These are phyloP conservation scores for Yamadazyma mexicana DNA, from an alignment of 1,139 yeast genomes.

Conservation along the genomic window DNA sequence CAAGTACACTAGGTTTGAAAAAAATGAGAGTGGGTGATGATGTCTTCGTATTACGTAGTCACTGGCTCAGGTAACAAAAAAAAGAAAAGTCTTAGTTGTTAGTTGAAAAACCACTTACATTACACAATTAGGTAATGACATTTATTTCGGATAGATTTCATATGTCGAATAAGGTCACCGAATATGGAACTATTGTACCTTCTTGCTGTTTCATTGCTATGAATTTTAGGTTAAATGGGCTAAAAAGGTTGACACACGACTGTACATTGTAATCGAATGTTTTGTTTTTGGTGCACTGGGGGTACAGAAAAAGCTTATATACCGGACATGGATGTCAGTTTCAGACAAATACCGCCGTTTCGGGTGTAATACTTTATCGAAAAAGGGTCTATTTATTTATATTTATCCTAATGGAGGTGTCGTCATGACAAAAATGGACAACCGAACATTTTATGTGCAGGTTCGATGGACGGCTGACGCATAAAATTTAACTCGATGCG, in stretches of 20 bases:
- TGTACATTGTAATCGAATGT: neutral
- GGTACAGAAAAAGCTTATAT: neutral
- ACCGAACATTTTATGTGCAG: neutral
- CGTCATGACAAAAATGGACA: neutral
- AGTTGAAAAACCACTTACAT: too few species aligned
- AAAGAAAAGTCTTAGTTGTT: too few species aligned
- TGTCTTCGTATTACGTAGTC: too few species aligned
- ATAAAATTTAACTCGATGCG: neutral
- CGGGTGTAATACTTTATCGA: conserved; percentile 1
- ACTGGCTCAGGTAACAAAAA: too few species aligned
- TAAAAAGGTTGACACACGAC: neutral
- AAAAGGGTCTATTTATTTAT: conserved; percentile 6
- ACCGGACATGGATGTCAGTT: neutral
- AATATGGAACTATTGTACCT: neutral
- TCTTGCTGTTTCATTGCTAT: conserved; percentile 1
- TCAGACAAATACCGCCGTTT: neutral
- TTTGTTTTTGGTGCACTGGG: neutral
- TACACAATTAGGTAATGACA: too few species aligned
- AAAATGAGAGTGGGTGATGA: too few species aligned
- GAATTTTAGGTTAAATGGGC: neutral
- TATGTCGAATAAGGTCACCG: neutral
- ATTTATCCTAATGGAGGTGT: neutral
- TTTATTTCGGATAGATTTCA: too few species aligned
- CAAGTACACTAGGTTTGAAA: too few species aligned
- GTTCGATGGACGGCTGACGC: conserved; percentile 5